phyloP scores from a whole-genome alignment of 768 basidiomycete species.

The Udeniomyces megalosporus region DNA sequence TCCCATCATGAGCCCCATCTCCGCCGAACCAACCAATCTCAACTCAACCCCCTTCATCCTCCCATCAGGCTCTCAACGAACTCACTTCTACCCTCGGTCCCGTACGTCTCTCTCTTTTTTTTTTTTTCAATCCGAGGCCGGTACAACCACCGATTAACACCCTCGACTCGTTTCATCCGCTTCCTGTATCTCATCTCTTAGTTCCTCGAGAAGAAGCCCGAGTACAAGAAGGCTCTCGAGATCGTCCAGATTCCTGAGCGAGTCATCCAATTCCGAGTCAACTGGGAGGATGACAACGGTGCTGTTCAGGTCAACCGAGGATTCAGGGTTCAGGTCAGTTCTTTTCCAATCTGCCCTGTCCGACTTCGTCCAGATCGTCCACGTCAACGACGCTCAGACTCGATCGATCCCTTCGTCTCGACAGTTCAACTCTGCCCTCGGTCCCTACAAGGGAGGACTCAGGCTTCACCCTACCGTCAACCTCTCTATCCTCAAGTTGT shows the following conservation, averaged over 20 bases:
- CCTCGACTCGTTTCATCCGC: background rate
- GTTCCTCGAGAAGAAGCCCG: constrained; percentile 51
- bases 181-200: background rate
- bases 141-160: no score
- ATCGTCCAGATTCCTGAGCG: constrained; percentile 36
- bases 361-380: background rate
- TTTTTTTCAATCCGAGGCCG: background rate
- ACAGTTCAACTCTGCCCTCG: constrained; percentile 60
- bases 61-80: constrained; percentile 45
- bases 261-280: constrained; percentile 49
- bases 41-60: background rate
- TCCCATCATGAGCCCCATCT: no score
- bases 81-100: constrained; percentile 45
- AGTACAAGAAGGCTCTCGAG: constrained; percentile 51
- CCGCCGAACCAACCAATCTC: background rate
- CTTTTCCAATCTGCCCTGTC: background rate
- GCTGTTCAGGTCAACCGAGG: constrained; percentile 52
- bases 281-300: constrained; percentile 59
- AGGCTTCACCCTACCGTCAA: constrained; percentile 65
- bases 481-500: constrained; percentile 64
- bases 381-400: background rate
- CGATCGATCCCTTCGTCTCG: background rate
- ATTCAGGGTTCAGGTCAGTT: constrained; percentile 50
- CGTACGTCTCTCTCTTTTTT: constrained; percentile 18
- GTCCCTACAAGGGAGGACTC: constrained; percentile 64